Evolutionary conservation across 192 early-diverging fungal genomes (phyloP).

Genomic region (Coemansia sp.): DNA sequence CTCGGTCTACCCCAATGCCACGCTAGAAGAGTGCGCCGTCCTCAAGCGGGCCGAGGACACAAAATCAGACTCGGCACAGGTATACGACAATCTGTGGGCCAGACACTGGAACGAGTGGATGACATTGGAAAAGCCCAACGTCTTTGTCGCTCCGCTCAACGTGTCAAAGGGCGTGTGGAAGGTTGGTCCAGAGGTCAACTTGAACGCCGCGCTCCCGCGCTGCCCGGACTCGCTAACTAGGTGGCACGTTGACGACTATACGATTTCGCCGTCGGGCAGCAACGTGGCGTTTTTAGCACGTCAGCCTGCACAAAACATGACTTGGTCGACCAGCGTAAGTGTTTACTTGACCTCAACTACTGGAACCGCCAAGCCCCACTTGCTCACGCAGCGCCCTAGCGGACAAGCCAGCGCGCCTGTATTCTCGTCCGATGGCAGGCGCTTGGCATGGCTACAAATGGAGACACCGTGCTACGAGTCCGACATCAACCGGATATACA

Average conservation of each 20-base stretch:
- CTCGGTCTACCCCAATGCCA: conserved; percentile 25
- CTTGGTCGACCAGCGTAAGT: conserved; percentile 72
- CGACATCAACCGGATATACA: conserved; percentile 60
- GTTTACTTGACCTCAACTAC: conserved; percentile 63
- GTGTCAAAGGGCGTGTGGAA: conserved; percentile 34
- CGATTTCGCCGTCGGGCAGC: conserved; percentile 64
- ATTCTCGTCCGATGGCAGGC: conserved; percentile 64
- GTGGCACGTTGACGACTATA: conserved; percentile 59
- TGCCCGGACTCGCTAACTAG: conserved; percentile 60
- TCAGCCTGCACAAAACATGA: conserved; percentile 56
- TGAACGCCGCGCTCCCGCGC: conserved; percentile 36
- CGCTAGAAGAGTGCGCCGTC: conserved; percentile 57
- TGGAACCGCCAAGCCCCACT: conserved; percentile 36
- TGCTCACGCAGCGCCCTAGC: conserved; percentile 49
- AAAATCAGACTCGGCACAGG: conserved; percentile 59
- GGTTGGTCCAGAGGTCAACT: conserved; percentile 28
- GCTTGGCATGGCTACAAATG: conserved; percentile 75
- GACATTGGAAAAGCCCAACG: conserved; percentile 60
- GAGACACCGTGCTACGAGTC: conserved; percentile 70
- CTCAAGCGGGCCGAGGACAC: conserved; percentile 45
- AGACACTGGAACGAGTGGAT: conserved; percentile 76
- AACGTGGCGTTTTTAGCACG: conserved; percentile 69
- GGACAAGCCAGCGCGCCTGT: conserved; percentile 62
- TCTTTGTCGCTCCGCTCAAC: conserved; percentile 57
- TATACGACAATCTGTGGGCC: conserved; percentile 70